Base-by-base conservation (phyloP, 306 rosid species). In the Lablab purpureus region DNA sequence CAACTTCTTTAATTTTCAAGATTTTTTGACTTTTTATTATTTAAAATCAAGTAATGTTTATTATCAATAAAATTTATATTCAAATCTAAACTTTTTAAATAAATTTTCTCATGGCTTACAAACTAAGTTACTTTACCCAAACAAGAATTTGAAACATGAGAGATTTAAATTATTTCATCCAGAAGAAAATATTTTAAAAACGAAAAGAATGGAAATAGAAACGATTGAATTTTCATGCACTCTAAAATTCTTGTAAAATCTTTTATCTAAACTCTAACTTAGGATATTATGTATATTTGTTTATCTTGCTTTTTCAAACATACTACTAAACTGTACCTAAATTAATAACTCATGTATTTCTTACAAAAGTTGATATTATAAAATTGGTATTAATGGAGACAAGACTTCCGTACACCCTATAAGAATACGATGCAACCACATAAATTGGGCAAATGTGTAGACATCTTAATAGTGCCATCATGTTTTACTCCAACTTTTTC, bases 401-500 rank as follows among this genome's bases (percentile, higher is more conserved):
- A 59, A 45, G n/a, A 19, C 18, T 46, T 68, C 78, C 83, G 67
- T 55, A 65, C 83, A 34, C 17, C 62, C n/a, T 51, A 18, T 1
- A 21, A 37, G 47, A 64, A 41, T 11, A 28, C 0, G 71, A 72
- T n/a, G 41, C 76, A 83, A 55, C 86, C 76, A 72, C 72, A 73
- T 2, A 73, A 64, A 77, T 72, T 78, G 86, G 67, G 7, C 56
- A 66, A 47, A 66, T 41, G 55, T 32, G 67, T 65, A 65, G 59
- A 83, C 58, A 71, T 25, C 58, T 73, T 40, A 73, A 78, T 76
- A 83, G 83, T 83, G 4, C 0, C 40, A 13, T 72, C 58, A 32
- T 78, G 83, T 78, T 73, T 55, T 15, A 28, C 63, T 73, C 54
- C 76, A 45, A 83, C 83, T 78, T 72, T 63, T 72, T 21, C 27